Percentiles rank a stretch among this genome's conserved stretches.
Evolutionary conservation across 345 rosid species (phyloP).

Genomic region (Corymbia maculata): DNA sequence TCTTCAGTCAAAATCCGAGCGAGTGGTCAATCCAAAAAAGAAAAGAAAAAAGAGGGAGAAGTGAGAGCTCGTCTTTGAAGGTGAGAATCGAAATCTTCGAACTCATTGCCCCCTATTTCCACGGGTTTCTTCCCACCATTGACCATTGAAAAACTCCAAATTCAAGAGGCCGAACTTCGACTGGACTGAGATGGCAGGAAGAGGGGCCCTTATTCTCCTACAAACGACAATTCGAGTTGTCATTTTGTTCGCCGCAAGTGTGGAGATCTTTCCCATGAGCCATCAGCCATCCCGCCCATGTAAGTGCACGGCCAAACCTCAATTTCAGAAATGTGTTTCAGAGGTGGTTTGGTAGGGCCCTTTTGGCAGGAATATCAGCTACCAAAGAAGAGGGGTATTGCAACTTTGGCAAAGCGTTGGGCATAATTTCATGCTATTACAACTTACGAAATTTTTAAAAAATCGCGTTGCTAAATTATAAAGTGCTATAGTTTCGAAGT

Average conservation of each 20-base stretch:
- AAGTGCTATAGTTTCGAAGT: neutral
- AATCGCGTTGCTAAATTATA: neutral
- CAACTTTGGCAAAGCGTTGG: neutral
- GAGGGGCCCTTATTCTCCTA: neutral
- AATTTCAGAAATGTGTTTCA: neutral
- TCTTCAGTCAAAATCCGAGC: neutral
- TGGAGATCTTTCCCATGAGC: neutral
- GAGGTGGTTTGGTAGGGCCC: neutral
- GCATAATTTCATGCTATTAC: neutral
- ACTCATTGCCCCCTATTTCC: neutral
- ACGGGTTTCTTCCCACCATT: neutral
- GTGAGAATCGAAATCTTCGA: neutral
- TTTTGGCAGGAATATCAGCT: neutral
- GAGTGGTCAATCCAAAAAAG: neutral
- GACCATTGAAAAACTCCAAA: neutral
- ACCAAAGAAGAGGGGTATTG: neutral
- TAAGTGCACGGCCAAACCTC: neutral
- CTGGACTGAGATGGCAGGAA: neutral
- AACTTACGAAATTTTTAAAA: neutral
- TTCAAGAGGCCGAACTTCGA: neutral
- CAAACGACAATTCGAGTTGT: neutral
- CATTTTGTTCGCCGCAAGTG: neutral
- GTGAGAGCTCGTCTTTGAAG: neutral
- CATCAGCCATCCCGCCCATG: neutral
- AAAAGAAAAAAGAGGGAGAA: neutral